Base-by-base conservation (phyloP, 2,329 filamentous ascomycete species). In the Botrytis fragariae region DNA sequence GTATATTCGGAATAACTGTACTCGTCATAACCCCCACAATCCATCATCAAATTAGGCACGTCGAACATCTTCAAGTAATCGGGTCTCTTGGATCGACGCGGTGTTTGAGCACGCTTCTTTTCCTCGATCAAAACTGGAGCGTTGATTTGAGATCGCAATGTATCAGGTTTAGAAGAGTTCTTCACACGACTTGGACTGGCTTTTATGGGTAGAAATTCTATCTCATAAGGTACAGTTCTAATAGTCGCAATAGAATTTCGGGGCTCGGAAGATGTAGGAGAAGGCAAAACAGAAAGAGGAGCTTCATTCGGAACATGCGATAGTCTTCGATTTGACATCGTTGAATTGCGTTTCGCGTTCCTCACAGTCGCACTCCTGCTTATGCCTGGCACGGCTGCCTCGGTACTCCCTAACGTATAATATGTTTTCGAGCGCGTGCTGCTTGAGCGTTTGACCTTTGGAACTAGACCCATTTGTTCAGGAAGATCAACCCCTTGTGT, bases 1-100 rank as follows among this genome's bases (percentile, higher is more conserved):
- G 45, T 54, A 22, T 39, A 68, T 10, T 51, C 45, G 32, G 25
- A 20, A 29, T 54, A 68, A 54, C 32, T 12, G 14, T 68, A 18
- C 20, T 54, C 64, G n/a, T 68, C 64, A 25, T 57, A 67, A 20
- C 51, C 67, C 0, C 67, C 67, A 35, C 67, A 59, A 44, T 69
- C 67, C 67, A 69, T 69, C 67, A 69, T 69, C 10, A 69, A 29
- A 60, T 69, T 69, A 18, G 67, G 48, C 20, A 60, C 37, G 1
- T 42, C 67, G 1, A 69, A 60, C 7, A 35, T 60, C 1, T 60
- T 60, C 37, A 69, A 12, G 54, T 44, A 60, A 44, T 69, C 67
- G 1, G 45, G 12, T 22, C n/a, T 69, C 4, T 42, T 60, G 4
- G 37, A 51, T 14, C 29, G 51, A n/a, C 54, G n/a, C 2, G 67